A percentile compares a stretch with the other conserved stretches of the same genome.
These are phyloP conservation scores for Trichaptum fuscoviolaceum DNA, from an alignment of 768 basidiomycete genomes.

Conservation along the genomic window DNA sequence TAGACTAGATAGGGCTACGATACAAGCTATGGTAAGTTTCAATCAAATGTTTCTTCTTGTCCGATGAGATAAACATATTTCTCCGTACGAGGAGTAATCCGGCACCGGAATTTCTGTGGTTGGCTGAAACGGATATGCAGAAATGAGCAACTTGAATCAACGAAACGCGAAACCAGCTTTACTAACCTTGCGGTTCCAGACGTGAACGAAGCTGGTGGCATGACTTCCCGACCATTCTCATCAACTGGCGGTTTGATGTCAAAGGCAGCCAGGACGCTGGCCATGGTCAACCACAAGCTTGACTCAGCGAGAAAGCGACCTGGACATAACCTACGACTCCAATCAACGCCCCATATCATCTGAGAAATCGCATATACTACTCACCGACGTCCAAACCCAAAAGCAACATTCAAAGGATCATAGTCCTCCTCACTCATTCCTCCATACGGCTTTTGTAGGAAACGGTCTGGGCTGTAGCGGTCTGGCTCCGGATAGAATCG, in stretches of 20 bases:
- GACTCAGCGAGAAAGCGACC: conserved; percentile 26
- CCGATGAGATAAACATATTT: not conserved
- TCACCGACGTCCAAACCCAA: conserved; percentile 33
- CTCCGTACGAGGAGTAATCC: not conserved
- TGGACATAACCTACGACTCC: conserved; percentile 14
- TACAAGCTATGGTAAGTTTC: not conserved
- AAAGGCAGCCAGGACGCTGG: conserved; percentile 16
- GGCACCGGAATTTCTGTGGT: not conserved
- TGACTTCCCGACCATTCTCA: conserved; percentile 13
- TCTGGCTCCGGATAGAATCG: conserved; percentile 18
- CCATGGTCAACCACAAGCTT: conserved; percentile 23
- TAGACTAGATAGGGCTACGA: no score
- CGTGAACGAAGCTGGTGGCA: conserved; percentile 17
- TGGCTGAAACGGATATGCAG: not conserved
- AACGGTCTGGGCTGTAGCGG: conserved; percentile 18
- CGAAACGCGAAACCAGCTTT: not conserved
- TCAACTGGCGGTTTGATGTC: conserved; percentile 16
- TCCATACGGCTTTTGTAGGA: conserved; percentile 13
- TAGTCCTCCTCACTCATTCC: conserved; percentile 19
- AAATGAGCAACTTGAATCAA: not conserved
- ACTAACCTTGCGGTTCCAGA: conserved; percentile 13
- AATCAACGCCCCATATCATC: not conserved
- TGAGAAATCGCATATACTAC: not conserved
- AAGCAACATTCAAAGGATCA: conserved; percentile 28
- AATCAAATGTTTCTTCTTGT: not conserved